phyloP scores from a whole-genome alignment of 495 filamentous ascomycete species.

The Penicillium silybi region DNA sequence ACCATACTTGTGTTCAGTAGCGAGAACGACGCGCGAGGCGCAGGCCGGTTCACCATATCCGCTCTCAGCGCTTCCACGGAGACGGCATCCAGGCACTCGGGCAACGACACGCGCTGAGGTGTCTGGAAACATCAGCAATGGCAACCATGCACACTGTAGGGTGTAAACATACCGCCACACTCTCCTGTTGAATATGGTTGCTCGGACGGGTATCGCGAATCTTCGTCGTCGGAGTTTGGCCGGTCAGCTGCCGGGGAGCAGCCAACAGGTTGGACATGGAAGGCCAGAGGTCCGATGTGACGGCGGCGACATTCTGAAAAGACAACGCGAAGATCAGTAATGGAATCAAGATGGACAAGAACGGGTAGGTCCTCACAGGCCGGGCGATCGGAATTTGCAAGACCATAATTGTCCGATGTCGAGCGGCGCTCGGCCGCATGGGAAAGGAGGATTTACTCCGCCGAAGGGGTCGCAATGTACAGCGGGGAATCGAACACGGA shows the following conservation, averaged over 20 bases:
- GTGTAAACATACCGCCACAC: slow-evolving; percentile 17
- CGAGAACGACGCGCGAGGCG: slow-evolving; percentile 16
- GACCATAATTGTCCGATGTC: slow-evolving; percentile 44
- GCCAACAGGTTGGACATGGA: slow-evolving; percentile 39
- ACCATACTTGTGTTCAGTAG: slow-evolving; percentile 16
- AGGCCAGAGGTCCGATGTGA: slow-evolving; percentile 44
- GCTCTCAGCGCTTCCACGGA: slow-evolving; percentile 26
- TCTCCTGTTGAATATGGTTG: slow-evolving; percentile 10
- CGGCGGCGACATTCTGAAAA: slow-evolving; percentile 33
- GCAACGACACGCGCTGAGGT: slow-evolving; percentile 15
- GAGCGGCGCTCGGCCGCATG: slow-evolving; percentile 42
- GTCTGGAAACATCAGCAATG: slow-evolving; percentile 10
- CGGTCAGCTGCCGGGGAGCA: slow-evolving; percentile 32
- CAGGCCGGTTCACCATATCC: slow-evolving; percentile 13
- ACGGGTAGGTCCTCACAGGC: slow-evolving; percentile 28
- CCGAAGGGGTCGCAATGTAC: background rate
- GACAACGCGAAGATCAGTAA: slow-evolving; percentile 10
- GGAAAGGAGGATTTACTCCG: slow-evolving; percentile 20
- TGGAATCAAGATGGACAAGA: background rate
- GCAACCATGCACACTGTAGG: background rate
- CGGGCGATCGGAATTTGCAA: slow-evolving; percentile 42
- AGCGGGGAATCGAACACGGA: slow-evolving; percentile 2
- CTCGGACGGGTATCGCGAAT: slow-evolving; percentile 20
- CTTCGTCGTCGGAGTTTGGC: slow-evolving; percentile 12
- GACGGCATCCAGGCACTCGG: slow-evolving; percentile 27